Evolutionary conservation across 2,329 filamentous ascomycete genomes (phyloP), one percentile per base, ranked within the genome.

Genomic region (Trichoderma polysporum): DNA sequence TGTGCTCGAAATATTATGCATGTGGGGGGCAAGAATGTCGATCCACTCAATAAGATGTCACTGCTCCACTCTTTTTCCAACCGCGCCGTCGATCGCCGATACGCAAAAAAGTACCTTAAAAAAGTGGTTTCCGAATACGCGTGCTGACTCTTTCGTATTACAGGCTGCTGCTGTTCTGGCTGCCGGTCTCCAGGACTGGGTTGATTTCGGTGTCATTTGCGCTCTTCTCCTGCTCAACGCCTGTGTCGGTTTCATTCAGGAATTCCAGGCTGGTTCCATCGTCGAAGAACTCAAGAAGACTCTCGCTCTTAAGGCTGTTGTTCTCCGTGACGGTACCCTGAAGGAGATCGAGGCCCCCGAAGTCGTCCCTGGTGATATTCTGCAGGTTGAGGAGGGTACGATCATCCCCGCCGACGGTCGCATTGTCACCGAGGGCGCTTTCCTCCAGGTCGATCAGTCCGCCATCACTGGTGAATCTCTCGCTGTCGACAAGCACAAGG

Each of bases 271-370:
- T 69, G 93, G 91, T 77, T 94, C 91, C 66, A 95, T 96, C 70
- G 92, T 97, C 80, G 92, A 94, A 57, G 92, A 95, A 78, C 82
- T 97, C 75, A 96, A 96, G 85, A 94, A 95, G 83, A 94, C 91
- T 64, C 87, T 96, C 45, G 93, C 93, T 66, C 87, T 96, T 58
- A 95, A 94, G 85, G 92, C 93, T 76, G 89, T 92, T 52, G 92
- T 96, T 73, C 86, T 95, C 77, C 91, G 93, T 84, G 91, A 94
- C 77, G 91, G 79, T 52, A 84, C 85, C 66, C 85, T 93, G 69
- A 86, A 88, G 79, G 92, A 97, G 79, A 84, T 96, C 69, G 91
- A 94, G 81, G 90, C 92, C 69, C 87, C 90, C 62, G 90, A 94
- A 74, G 90, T 97, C 70, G 93, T 97, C 70, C 92, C 93, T 72